A percentile compares a stretch with the other conserved stretches of the same genome.
Conservation (phyloP, 2,329 filamentous ascomycete species). For the Aspergillus latus region DNA sequence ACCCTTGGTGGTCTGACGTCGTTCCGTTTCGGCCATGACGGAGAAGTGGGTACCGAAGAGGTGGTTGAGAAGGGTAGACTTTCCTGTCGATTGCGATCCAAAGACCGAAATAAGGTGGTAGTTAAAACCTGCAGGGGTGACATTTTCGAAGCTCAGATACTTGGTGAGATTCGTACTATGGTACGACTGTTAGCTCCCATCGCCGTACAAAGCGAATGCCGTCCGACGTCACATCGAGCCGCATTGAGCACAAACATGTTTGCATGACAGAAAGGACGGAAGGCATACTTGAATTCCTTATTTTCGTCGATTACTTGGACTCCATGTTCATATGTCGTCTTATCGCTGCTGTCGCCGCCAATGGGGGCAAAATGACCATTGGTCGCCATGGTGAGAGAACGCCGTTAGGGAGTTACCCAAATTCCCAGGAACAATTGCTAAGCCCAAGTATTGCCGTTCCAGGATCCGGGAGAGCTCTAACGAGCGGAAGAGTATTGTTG, state of each 20-base stretch:
- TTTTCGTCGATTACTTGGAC: conserved; percentile 96
- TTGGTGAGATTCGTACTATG: conserved; percentile 71
- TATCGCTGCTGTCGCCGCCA: conserved; percentile 39
- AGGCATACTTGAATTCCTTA: conserved; percentile 88
- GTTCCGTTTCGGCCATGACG: conserved; percentile 93
- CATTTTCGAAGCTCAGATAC: conserved; percentile 76
- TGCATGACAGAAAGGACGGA: not conserved
- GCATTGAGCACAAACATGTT: not conserved
- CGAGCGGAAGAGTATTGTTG: not conserved
- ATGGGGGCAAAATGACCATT: conserved; percentile 50
- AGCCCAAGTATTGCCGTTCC: not conserved
- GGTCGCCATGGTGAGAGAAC: conserved; percentile 37
- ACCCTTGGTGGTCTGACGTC: conserved; percentile 95
- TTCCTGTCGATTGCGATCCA: conserved; percentile 96
- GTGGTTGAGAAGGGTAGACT: conserved; percentile 93
- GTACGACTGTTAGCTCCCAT: conserved; percentile 13
- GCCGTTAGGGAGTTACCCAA: conserved; percentile 11
- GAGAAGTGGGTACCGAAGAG: conserved; percentile 95
- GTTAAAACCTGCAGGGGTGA: conserved; percentile 91
- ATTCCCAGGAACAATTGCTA: not conserved
- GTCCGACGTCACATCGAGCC: conserved; percentile 10
- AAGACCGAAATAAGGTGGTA: conserved; percentile 99
- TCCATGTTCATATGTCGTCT: conserved; percentile 73
- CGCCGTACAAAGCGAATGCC: conserved; percentile 5
- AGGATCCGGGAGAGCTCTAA: not conserved